Conservation (phyloP, 2,329 filamentous ascomycete genomes). For the Alternaria consortialis region DNA sequence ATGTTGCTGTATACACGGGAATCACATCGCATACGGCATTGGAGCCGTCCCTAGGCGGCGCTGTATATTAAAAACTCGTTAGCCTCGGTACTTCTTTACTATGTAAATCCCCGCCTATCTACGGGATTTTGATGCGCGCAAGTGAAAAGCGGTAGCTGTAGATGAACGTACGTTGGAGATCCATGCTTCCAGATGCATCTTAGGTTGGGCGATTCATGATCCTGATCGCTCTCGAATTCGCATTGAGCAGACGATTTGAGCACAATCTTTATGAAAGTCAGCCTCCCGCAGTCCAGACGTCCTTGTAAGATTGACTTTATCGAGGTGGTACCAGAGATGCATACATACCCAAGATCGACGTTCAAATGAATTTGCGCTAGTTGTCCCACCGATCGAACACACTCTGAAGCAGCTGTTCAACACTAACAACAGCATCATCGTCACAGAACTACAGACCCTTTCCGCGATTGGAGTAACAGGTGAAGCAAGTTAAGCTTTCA, state of each 20-base stretch:
- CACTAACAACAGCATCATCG: background rate
- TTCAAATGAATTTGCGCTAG: background rate
- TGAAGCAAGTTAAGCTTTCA: background rate
- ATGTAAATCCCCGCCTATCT: background rate
- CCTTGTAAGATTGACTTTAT: background rate
- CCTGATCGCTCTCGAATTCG: background rate
- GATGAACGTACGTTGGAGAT: background rate
- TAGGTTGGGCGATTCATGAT: background rate
- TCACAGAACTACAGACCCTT: background rate
- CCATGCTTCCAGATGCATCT: background rate
- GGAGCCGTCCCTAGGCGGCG: background rate
- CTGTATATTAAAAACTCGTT: background rate
- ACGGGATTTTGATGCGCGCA: background rate
- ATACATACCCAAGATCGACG: conserved; percentile 2
- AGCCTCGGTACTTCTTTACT: background rate
- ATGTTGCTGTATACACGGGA: background rate
- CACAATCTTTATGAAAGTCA: background rate
- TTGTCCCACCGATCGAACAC: background rate
- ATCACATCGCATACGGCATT: background rate
- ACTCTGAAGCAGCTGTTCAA: background rate
- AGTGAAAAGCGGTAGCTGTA: background rate
- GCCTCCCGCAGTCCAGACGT: background rate
- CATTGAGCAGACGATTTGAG: background rate
- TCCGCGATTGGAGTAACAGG: background rate
- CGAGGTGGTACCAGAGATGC: background rate